Evolutionary conservation across 768 basidiomycete species (phyloP), one percentile per base, ranked within the genome.

Genomic region (Leccinum arenicola): DNA sequence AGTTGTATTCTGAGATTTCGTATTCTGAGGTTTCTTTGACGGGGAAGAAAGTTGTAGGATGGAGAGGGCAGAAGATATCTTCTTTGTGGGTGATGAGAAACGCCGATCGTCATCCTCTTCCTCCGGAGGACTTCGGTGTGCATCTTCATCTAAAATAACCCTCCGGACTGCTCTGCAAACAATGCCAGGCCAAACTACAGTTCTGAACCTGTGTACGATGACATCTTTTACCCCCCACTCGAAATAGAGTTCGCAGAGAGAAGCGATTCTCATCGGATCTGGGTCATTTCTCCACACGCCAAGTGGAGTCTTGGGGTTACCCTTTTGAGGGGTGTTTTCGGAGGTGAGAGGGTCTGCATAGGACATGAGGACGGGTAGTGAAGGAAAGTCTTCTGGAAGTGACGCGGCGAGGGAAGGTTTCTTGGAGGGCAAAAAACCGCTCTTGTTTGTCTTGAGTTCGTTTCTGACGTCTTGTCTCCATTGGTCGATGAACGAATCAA

Each of bases 181-280:
- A 11, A 85, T 82, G 0, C 86, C 84, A 15, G 84, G 85, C 89
- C 93, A 97, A 17, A 95, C 80, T 4, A 93, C 82, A 0, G 85
- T 90, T 67, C 90, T 80, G 68, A 95, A 94, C 11, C 92, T 86
- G 63, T 91, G 91, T 63, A 91, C 81, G 56, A 96, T 91, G 3
- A 85, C 78, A 51, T 92, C 88, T 65, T 80, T 86, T 52, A 91
- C 86, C 0, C 94, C 94, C 94, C 94, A 97, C 69, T 95, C 94
- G 61, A 96, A 96, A 70, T 87, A 89, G 50, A 86, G 79, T 72
- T 97, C 95, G 75, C 93, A 95, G 3, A 87, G 78, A 10, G 76
- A 82, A 0, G 95, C 93, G 15, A 95, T 81, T 55, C 82, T 84
- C 15, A 81, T 82, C 1, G 92, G 75, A 64, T 88, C 84, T 0